Conservation (phyloP, 129 eudicot genomes). For the Silybum marianum region DNA sequence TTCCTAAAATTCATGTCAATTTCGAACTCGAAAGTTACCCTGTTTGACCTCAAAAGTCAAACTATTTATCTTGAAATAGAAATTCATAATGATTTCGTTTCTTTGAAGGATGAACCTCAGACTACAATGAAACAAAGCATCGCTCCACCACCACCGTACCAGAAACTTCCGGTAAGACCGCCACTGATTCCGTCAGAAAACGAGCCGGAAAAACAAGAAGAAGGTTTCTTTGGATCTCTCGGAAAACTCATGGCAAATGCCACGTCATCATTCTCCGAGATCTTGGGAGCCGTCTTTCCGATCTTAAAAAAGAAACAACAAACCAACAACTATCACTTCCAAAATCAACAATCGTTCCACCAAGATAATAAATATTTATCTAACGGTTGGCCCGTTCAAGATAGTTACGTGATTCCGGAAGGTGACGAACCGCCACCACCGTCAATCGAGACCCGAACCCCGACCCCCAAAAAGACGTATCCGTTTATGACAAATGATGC, state of each 20-base stretch:
- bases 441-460: conserved; percentile 76
- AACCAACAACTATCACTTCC: conserved; percentile 28
- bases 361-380: conserved; percentile 44
- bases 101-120: conserved; percentile 46
- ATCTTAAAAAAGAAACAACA: conserved; percentile 45
- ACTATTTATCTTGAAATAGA: not conserved
- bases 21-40: too few species aligned
- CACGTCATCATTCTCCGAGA: conserved; percentile 59
- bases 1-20: too few species aligned
- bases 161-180: conserved; percentile 60
- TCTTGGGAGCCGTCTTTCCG: conserved; percentile 63
- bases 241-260: conserved; percentile 58
- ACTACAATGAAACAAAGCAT: conserved; percentile 36
- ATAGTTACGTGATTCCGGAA: conserved; percentile 74
- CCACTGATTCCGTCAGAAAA: conserved; percentile 76
- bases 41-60: conserved; percentile 1
- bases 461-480: conserved; percentile 83
- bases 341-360: conserved; percentile 41
- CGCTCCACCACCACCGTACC: conserved; percentile 46
- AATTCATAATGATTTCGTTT: not conserved
- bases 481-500: conserved; percentile 88
- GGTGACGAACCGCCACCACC: conserved; percentile 85
- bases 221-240: conserved; percentile 68
- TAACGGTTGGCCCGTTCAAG: conserved; percentile 83
- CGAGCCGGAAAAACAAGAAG: conserved; percentile 80